Base-by-base conservation (phyloP, 1,284 basidiomycete species). In the Boletus semigastroideus region DNA sequence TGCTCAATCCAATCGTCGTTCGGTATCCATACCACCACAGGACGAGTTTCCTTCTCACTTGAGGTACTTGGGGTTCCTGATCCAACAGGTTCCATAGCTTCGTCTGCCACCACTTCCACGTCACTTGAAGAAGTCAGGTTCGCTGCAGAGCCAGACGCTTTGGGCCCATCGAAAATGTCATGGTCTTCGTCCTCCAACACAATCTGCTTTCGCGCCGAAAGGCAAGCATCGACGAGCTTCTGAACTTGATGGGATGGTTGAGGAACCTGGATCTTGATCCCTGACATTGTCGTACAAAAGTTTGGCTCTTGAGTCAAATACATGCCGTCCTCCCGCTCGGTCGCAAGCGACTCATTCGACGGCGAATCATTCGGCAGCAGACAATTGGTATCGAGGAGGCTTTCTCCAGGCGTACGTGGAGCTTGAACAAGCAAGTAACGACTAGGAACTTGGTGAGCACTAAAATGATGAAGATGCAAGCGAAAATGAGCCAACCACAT, bases 401-500 rank as follows among this genome's bases (percentile, higher is more conserved):
- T 33, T 12, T 1, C 5, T 33, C 30, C 19, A 33, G n/a, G 1
- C 9, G 2, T 10, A 17, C 13, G 1, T 13, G 1, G 10, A 17
- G 14, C 68, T 60, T 73, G 75, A n/a, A 86, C 78, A 19, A 86
- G 71, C 4, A 85, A 70, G 62, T 84, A 85, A n/a, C 82, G 83
- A 56, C 82, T 84, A 51, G 6, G 50, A 34, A 38, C 25, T 41
- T 42, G 19, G 25, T 55, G 41, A 53, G 31, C 16, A 5, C 16
- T 10, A 5, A 19, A 37, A 17, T 11, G 1, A 39, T 16, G 19
- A 19, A n/a, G 8, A 34, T 19, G 4, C 4, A 7, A 19, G 14
- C 20, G 5, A 46, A 46, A 19, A 43, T 38, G 28, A 43, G 63
- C 79, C 39, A 58, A 83, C 83, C 83, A 84, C 59, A 84, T 73